These are phyloP conservation scores for Heterobasidion irregulare DNA, from an alignment of 1,284 basidiomycete species.

Conservation along the genomic window DNA sequence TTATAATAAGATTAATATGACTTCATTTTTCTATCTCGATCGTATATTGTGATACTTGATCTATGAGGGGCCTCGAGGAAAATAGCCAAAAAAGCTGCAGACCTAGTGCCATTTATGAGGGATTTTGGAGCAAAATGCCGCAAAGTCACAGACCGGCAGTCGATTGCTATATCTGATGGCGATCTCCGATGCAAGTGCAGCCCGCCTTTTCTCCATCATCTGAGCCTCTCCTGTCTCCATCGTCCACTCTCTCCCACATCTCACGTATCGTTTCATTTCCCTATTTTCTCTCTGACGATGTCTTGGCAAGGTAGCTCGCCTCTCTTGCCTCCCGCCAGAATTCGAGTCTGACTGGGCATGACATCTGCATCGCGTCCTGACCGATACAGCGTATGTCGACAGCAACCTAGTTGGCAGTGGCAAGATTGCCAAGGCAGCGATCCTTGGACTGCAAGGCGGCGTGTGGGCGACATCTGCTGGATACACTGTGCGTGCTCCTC, in stretches of 20 bases:
- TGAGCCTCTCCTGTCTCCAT: background rate
- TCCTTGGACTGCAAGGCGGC: constrained; percentile 80
- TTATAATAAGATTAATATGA: no score
- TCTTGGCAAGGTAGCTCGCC: constrained; percentile 28
- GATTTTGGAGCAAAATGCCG: no score
- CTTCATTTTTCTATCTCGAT: no score
- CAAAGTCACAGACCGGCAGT: background rate
- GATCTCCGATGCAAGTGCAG: constrained; percentile 8
- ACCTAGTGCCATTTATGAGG: background rate
- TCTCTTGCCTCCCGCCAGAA: background rate
- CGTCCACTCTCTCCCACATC: background rate
- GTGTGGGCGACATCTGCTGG: constrained; percentile 78
- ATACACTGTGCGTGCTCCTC: constrained; percentile 55
- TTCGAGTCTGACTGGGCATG: background rate
- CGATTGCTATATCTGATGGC: constrained; percentile 11
- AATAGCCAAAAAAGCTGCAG: background rate
- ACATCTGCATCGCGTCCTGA: background rate
- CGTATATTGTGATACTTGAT: no score
- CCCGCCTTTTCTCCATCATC: background rate
- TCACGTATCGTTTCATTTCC: background rate
- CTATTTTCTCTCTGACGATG: constrained; percentile 14
- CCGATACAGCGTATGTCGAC: constrained; percentile 75
- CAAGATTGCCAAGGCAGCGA: constrained; percentile 75
- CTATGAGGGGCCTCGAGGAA: background rate
- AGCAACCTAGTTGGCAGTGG: constrained; percentile 74